Evolutionary conservation across 495 filamentous ascomycete species (phyloP).

Genomic region (Friedmanniomyces endolithicus): DNA sequence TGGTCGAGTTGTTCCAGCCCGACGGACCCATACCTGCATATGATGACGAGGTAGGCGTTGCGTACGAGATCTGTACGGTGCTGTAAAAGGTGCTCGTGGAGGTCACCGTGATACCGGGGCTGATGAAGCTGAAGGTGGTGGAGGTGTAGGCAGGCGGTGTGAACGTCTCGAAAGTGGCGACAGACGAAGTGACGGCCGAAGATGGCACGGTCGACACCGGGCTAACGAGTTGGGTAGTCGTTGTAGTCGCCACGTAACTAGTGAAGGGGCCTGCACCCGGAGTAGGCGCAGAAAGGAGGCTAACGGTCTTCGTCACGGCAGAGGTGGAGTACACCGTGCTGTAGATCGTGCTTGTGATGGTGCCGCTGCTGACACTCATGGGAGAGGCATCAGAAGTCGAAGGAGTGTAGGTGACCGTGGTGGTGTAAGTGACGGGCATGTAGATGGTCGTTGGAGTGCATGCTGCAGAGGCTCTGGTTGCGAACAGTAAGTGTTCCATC

Average conservation of each 20-base stretch:
- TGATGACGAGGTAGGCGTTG: not conserved
- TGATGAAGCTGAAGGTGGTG: constrained; percentile 9
- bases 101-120: constrained; percentile 7
- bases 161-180: not conserved
- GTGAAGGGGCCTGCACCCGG: not conserved
- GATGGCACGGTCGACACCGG: not conserved
- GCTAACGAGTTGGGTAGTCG: constrained; percentile 9
- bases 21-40: constrained; percentile 1
- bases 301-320: constrained; percentile 11
- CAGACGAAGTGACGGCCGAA: constrained; percentile 1
- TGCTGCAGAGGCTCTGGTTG: constrained; percentile 11
- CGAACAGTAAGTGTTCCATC: constrained; percentile 16
- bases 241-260: constrained; percentile 5
- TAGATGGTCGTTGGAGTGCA: constrained; percentile 13
- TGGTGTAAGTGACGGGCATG: constrained; percentile 15
- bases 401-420: not conserved
- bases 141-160: constrained; percentile 12
- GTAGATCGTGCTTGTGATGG: not conserved
- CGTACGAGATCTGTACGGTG: constrained; percentile 8
- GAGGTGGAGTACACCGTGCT: constrained; percentile 4
- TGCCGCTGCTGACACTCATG: not conserved
- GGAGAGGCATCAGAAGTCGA: not conserved
- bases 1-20: constrained; percentile 8
- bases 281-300: not conserved
- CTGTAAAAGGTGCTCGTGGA: constrained; percentile 16